Percentiles rank a stretch among this genome's conserved stretches.
phyloP scores from a whole-genome alignment of 768 basidiomycete genomes.

The Podaxis carcinomalis region DNA sequence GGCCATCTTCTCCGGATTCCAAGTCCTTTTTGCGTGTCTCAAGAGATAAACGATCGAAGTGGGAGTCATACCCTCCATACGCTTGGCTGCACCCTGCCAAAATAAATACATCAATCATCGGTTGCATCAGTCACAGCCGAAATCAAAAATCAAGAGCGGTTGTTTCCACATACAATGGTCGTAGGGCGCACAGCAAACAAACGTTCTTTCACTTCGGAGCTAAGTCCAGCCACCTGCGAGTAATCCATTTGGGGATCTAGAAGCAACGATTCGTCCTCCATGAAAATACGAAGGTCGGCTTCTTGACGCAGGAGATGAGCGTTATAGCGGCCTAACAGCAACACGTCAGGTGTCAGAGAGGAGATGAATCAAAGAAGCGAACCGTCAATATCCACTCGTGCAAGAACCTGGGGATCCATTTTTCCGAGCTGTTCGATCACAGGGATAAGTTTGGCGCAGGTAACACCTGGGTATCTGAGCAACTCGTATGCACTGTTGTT shows the following conservation, averaged over 20 bases:
- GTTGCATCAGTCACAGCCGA: background rate
- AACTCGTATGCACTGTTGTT: slow-evolving; percentile 68
- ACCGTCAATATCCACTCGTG: slow-evolving; percentile 74
- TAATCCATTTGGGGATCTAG: slow-evolving; percentile 77
- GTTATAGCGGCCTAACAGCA: slow-evolving; percentile 52
- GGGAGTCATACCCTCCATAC: slow-evolving; percentile 94
- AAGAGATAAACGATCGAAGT: slow-evolving; percentile 65
- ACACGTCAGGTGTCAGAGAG: background rate
- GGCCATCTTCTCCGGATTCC: slow-evolving; percentile 14
- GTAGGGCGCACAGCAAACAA: slow-evolving; percentile 57
- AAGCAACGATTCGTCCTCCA: slow-evolving; percentile 67
- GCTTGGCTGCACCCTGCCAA: slow-evolving; percentile 79
- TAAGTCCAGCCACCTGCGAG: slow-evolving; percentile 56
- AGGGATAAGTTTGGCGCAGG: slow-evolving; percentile 32
- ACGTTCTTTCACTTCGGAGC: slow-evolving; percentile 69
- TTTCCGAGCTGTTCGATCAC: slow-evolving; percentile 46
- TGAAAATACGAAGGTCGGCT: slow-evolving; percentile 70
- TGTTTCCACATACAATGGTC: slow-evolving; percentile 50
- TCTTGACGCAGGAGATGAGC: slow-evolving; percentile 66
- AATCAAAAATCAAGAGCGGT: background rate
- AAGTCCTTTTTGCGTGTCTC: slow-evolving; percentile 52
- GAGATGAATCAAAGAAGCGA: slow-evolving; percentile 14
- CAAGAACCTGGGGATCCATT: slow-evolving; percentile 47
- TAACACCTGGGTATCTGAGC: slow-evolving; percentile 55
- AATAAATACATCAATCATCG: background rate